Evolutionary conservation across 192 early-diverging fungal species (phyloP), one percentile per base, ranked within the genome.

Genomic region (Mortierella claussenii): DNA sequence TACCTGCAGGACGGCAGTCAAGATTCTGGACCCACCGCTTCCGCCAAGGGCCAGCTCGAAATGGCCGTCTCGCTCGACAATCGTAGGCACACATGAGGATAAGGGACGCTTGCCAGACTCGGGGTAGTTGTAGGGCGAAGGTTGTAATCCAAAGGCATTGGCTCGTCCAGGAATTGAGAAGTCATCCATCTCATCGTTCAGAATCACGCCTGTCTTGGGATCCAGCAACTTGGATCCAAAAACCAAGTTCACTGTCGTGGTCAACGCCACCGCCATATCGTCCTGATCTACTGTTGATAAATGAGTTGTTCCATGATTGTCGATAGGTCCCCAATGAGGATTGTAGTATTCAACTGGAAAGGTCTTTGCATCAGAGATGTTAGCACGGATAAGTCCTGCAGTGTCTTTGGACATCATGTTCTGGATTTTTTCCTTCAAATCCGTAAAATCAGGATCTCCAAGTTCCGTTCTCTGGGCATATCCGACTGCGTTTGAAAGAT

Each of bases 151-250:
- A 88, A 92, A 93, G 21, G 68, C 79, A 64, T 94, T 93, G 10
- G 89, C 86, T 10, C 79, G 53, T 55, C 90, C 90, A 30, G 89
- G 89, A 11, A 90, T 92, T 50, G 90, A 92, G 65, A 97, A 98
- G 65, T 98, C 96, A 78, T 97, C 93, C 95, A 97, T 96, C 68
- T 97, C 91, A 71, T 97, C 90, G 78, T 98, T 98, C 47, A 98
- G 81, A 37, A 98, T 92, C 52, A 98, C 81, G 20, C 96, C 97
- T 0, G 94, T 96, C 20, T 60, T 81, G 9, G 86, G 88, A 73
- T 98, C 94, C 87, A 97, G 87, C 28, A 98, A 74, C 44, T 88
- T 88, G 6, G 94, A 90, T 12, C 97, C 97, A 84, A 97, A 97
- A 50, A 92, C 78, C 36, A 97, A 78, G 79, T 98, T 98, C 7